A percentile compares a stretch with the other conserved stretches of the same genome.
Conservation (phyloP, 1,139 yeast genomes). For the Pichia sp. region DNA sequence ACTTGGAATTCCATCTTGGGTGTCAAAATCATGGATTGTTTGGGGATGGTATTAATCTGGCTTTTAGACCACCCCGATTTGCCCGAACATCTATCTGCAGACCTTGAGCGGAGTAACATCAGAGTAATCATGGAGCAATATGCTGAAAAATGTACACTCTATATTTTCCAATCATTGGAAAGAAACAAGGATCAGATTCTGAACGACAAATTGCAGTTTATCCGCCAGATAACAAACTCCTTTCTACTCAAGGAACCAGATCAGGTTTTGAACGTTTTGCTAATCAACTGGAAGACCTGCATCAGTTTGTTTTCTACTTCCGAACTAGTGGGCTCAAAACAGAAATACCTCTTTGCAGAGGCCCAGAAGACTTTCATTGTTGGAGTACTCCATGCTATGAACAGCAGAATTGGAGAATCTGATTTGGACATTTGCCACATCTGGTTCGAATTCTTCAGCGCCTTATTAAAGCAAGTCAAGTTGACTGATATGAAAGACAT, state of each 20-base stretch:
- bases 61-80: conserved; percentile 5
- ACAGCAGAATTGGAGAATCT: not conserved
- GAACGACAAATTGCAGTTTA: not conserved
- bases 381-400: conserved; percentile 4
- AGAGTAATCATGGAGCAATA: not conserved
- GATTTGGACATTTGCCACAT: not conserved
- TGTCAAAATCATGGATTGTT: conserved; percentile 7
- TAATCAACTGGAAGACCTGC: conserved; percentile 8
- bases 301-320: not conserved
- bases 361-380: conserved; percentile 1
- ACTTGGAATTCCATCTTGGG: conserved; percentile 8
- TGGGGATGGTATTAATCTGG: conserved; percentile 5
- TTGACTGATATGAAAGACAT: not conserved
- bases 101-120: not conserved
- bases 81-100: not conserved
- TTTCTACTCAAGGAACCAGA: conserved; percentile 8
- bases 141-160: not conserved
- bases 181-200: no score
- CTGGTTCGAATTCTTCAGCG: conserved; percentile 1
- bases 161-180: not conserved
- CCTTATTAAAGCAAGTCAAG: not conserved
- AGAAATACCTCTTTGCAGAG: conserved; percentile 5
- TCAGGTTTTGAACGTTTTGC: not conserved
- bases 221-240: not conserved
- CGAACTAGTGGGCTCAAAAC: not conserved